Percentiles rank a stretch among this genome's conserved stretches.
These are phyloP conservation scores for Neurospora sp. DNA, from an alignment of 495 filamentous ascomycete species.

Conservation along the genomic window DNA sequence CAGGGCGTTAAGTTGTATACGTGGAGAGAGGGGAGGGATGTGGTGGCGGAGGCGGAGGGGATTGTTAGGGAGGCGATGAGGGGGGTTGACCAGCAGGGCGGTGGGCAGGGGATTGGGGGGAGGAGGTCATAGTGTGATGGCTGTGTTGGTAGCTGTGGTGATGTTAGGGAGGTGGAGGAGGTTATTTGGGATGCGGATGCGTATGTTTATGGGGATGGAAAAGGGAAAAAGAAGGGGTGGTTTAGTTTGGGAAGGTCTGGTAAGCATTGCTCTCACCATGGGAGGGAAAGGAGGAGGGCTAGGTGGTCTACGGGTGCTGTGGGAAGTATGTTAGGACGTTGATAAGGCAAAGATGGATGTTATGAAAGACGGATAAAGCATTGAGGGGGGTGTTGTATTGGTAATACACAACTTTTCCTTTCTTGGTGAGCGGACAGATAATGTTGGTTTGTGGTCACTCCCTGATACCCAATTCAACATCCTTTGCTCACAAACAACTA, in stretches of 20 bases:
- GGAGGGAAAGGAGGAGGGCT: background rate
- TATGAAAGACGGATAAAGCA: background rate
- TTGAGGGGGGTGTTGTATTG: background rate
- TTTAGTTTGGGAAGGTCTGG: background rate
- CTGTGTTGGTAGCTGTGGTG: background rate
- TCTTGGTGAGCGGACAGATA: background rate
- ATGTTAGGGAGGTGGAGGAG: background rate
- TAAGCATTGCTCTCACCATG: background rate
- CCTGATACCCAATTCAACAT: too few species aligned
- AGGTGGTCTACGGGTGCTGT: background rate
- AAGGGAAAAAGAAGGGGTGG: too few species aligned
- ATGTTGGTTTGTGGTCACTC: too few species aligned
- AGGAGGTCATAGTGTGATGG: conserved; percentile 17
- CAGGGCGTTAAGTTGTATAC: conserved; percentile 66
- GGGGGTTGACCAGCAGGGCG: conserved; percentile 12
- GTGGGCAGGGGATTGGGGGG: background rate
- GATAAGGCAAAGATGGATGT: background rate
- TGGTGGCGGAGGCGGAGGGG: conserved; percentile 41
- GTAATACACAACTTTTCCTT: background rate
- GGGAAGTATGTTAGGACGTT: background rate
- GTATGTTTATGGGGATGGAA: background rate
- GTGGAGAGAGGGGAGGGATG: conserved; percentile 82
- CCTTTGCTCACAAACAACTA: background rate
- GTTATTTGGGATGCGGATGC: background rate
- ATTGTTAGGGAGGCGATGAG: conserved; percentile 35